These are phyloP conservation scores for Skeletonema marinoi DNA, from an alignment of 108 stramenopile genomes.

Conservation along the genomic window DNA sequence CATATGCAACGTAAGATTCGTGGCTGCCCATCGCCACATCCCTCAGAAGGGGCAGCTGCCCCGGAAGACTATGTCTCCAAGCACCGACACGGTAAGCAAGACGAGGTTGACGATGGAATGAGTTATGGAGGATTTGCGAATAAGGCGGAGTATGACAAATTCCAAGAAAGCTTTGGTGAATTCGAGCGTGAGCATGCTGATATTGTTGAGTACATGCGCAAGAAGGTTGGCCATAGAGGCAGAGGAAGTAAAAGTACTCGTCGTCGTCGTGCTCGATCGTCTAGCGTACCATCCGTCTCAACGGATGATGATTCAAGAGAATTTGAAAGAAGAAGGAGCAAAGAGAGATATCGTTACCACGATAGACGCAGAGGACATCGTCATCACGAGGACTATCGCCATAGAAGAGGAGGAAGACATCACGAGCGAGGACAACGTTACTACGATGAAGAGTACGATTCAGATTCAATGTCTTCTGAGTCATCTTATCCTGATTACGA, in stretches of 20 bases:
- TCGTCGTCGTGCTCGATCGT: neutral
- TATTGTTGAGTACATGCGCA: neutral
- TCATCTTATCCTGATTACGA: neutral
- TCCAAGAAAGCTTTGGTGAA: neutral
- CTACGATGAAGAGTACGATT: neutral
- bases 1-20: slow-evolving; percentile 1
- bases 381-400: neutral
- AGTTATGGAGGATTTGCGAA: slow-evolving; percentile 1
- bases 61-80: neutral
- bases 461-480: neutral
- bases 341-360: neutral
- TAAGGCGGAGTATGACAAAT: neutral
- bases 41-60: neutral
- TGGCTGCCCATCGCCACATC: neutral
- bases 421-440: neutral
- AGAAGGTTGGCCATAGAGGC: neutral
- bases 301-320: neutral
- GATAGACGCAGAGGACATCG: neutral
- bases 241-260: neutral
- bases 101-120: neutral
- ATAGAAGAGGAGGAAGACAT: neutral
- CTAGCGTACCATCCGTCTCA: neutral
- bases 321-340: neutral
- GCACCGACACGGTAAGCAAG: neutral
- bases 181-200: neutral